Percentiles rank a stretch among this genome's conserved stretches.
phyloP scores from a whole-genome alignment of 768 basidiomycete species.

The Russula compacta region DNA sequence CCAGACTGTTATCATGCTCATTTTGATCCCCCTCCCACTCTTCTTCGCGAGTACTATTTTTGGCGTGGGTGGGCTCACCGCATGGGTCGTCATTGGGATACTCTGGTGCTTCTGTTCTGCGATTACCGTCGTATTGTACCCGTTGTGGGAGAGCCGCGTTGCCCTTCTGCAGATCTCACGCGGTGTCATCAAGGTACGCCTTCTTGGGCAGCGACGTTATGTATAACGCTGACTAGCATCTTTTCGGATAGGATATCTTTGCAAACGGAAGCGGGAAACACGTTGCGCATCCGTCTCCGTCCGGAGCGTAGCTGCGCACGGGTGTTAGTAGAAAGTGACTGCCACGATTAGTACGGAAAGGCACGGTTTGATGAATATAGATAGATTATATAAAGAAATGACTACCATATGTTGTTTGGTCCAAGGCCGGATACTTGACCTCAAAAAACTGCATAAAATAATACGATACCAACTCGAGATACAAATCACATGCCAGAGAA shows the following conservation, averaged over 20 bases:
- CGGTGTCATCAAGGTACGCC: conserved; percentile 56
- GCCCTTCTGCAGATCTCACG: conserved; percentile 50
- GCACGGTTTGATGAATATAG: background rate
- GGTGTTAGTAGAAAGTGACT: background rate
- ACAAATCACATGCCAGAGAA: too few relatives aligned
- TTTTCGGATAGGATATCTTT: conserved; percentile 32
- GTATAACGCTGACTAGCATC: background rate
- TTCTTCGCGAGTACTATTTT: conserved; percentile 78
- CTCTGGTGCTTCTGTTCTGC: conserved; percentile 77
- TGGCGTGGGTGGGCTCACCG: conserved; percentile 51
- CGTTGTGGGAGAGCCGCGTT: conserved; percentile 72
- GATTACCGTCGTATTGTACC: conserved; percentile 72
- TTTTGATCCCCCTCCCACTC: conserved; percentile 76
- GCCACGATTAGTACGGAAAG: background rate
- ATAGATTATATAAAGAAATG: background rate
- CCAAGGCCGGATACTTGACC: too few relatives aligned
- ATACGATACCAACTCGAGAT: too few relatives aligned
- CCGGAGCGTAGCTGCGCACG: conserved; percentile 7
- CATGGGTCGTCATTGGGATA: conserved; percentile 77
- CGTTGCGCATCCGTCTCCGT: conserved; percentile 15
- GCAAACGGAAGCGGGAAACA: conserved; percentile 35
- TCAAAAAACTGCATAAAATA: too few relatives aligned
- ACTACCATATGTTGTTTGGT: background rate
- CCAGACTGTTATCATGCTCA: conserved; percentile 53
- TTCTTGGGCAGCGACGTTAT: background rate